These are phyloP conservation scores for Monosporascus sp. DNA, from an alignment of 2,329 filamentous ascomycete genomes.

Conservation along the genomic window DNA sequence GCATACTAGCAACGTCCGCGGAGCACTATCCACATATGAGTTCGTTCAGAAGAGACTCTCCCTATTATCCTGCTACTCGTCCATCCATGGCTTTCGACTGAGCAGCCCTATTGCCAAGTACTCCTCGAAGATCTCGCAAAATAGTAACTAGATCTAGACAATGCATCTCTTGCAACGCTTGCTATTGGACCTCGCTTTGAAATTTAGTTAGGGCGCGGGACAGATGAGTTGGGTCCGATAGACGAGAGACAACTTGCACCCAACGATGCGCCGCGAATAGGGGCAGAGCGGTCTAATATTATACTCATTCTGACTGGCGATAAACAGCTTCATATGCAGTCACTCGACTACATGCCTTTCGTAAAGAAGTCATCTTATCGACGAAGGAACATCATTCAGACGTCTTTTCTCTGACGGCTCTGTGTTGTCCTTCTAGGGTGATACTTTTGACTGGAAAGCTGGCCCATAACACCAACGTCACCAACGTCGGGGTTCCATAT, in stretches of 20 bases:
- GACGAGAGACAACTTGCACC: not conserved
- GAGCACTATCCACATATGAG: too few relatives aligned
- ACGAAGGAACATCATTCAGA: conserved; percentile 53
- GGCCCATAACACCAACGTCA: conserved; percentile 68
- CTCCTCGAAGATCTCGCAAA: not conserved
- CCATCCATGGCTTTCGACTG: too few relatives aligned
- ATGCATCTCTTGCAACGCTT: not conserved
- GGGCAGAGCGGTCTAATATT: conserved; percentile 43
- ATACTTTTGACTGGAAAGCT: conserved; percentile 63
- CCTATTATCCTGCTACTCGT: too few relatives aligned
- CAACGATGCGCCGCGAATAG: not conserved
- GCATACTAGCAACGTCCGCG: too few relatives aligned
- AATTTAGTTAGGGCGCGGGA: not conserved
- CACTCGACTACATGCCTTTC: conserved; percentile 54
- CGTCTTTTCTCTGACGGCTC: conserved; percentile 58
- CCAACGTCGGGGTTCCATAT: conserved; percentile 49
- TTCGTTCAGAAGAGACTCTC: too few relatives aligned
- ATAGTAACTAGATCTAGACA: not conserved
- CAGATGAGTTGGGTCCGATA: not conserved
- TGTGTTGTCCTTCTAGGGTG: conserved; percentile 65
- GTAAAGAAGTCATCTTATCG: conserved; percentile 49
- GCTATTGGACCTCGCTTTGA: not conserved
- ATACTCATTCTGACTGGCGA: conserved; percentile 65
- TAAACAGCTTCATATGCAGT: conserved; percentile 58
- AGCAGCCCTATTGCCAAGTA: too few relatives aligned